Evolutionary conservation across 164 flowering plant genomes (phyloP), one percentile per base, ranked within the genome.

Genomic region (Kalanchoe fedtschenkoi): DNA sequence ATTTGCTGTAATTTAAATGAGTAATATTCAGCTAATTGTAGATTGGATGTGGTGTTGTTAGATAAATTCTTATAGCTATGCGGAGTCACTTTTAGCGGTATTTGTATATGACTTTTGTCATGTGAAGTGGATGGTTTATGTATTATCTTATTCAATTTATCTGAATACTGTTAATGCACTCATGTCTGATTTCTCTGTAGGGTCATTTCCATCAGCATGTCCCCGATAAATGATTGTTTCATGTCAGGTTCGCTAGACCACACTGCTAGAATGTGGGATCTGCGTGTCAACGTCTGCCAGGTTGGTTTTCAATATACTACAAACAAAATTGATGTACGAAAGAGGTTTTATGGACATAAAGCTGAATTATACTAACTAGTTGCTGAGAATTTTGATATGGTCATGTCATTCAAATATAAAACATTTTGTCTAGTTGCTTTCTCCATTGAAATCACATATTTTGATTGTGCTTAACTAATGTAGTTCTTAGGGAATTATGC

Each of bases 211-310:
- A 90, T 95, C 56, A 87, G 99, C 71, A 88, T 91, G 96, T 95
- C 99, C 67, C 99, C 99, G 32, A 76, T 88, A 39, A 91, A 95
- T 70, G 99, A 95, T 70, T 82, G 97, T 77, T 95, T 95, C 80
- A 90, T 95, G 99, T 95, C 99, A 3, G 99, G 96, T 62, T 90
- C 99, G 57, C 85, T 88, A 73, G 99, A 95, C 64, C 99, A 87
- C 65, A 82, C 73, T 71, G 93, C 89, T 62, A 75, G 99, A 71
- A 83, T 93, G 61, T 95, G 99, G 99, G 99, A 95, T 82, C 89
- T 95, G 69, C 92, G 97, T 63, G 97, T 91, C 41, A 95, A 95
- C 79, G 87, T 92, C 19, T 95, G 99, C 76, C 99, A 95, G 97
- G 99, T 95, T 68, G 68, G 76, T 76, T 35, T 62, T 64, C 61